Conservation (phyloP, 306 rosid genomes). For the Hippophae rhamnoides region DNA sequence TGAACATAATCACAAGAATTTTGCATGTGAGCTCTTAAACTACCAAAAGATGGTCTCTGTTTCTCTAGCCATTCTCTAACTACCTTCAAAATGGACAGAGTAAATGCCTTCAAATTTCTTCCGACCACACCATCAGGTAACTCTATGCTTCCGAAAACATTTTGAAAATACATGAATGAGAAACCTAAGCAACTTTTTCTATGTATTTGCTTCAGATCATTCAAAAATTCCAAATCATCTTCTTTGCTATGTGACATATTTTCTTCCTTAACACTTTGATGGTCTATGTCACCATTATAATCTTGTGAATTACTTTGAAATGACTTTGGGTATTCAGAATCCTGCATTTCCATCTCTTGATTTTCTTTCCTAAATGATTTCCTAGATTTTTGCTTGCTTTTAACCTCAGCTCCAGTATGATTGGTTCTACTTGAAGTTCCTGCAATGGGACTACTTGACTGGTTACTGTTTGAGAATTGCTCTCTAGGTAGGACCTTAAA, state of each 20-base stretch:
- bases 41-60: slow-evolving; percentile 42
- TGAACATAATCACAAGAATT: slow-evolving; percentile 29
- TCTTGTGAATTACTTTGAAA: slow-evolving; percentile 30
- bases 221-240: slow-evolving; percentile 23
- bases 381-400: slow-evolving; percentile 23
- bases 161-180: slow-evolving; percentile 41
- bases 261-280: slow-evolving; percentile 27
- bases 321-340: slow-evolving; percentile 26
- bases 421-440: slow-evolving; percentile 25
- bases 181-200: slow-evolving; percentile 28
- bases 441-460: slow-evolving; percentile 25
- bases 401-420: slow-evolving; percentile 31
- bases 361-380: slow-evolving; percentile 46
- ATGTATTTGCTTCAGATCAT: slow-evolving; percentile 29
- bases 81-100: slow-evolving; percentile 38
- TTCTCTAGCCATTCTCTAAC: slow-evolving; percentile 45
- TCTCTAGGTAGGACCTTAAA: slow-evolving; percentile 58
- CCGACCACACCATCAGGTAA: slow-evolving; percentile 30
- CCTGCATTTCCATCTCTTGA: slow-evolving; percentile 32
- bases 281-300: slow-evolving; percentile 25
- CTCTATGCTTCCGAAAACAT: slow-evolving; percentile 33
- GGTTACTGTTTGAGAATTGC: slow-evolving; percentile 34
- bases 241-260: background rate
- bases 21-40: slow-evolving; percentile 24
- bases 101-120: slow-evolving; percentile 39